Conservation (phyloP, 306 rosid species). For the Crataegus laevigata region DNA sequence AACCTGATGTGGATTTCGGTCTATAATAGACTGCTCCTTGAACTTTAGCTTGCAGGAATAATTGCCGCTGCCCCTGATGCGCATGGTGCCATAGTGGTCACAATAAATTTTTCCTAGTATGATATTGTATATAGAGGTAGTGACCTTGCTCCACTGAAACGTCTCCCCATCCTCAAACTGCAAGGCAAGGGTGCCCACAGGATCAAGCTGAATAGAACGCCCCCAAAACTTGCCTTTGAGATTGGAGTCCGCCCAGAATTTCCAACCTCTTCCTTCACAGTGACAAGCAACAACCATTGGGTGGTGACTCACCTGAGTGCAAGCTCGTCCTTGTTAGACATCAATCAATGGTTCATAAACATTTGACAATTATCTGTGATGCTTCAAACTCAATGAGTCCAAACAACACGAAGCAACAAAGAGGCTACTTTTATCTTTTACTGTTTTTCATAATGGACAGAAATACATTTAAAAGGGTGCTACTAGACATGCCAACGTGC, state of each 20-base stretch:
- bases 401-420: slow-evolving; percentile 5
- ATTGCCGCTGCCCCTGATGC: slow-evolving; percentile 83
- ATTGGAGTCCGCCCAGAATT: slow-evolving; percentile 96
- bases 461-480: background rate
- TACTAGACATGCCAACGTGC: slow-evolving; percentile 8
- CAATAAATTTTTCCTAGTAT: slow-evolving; percentile 92
- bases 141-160: slow-evolving; percentile 98
- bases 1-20: slow-evolving; percentile 96
- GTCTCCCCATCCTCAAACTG: slow-evolving; percentile 90
- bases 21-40: slow-evolving; percentile 97
- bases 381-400: slow-evolving; percentile 8
- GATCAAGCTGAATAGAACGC: slow-evolving; percentile 93
- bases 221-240: slow-evolving; percentile 99
- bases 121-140: slow-evolving; percentile 94
- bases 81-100: slow-evolving; percentile 98
- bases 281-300: slow-evolving; percentile 98
- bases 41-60: slow-evolving; percentile 97
- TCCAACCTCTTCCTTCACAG: slow-evolving; percentile 92
- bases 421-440: background rate
- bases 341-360: slow-evolving; percentile 17
- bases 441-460: background rate
- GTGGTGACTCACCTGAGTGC: slow-evolving; percentile 91
- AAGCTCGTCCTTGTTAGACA: slow-evolving; percentile 34
- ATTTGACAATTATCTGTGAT: background rate
- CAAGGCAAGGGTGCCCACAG: slow-evolving; percentile 85